These are phyloP conservation scores for Rhinocladiella similis DNA, from an alignment of 2,329 filamentous ascomycete species.

Conservation along the genomic window DNA sequence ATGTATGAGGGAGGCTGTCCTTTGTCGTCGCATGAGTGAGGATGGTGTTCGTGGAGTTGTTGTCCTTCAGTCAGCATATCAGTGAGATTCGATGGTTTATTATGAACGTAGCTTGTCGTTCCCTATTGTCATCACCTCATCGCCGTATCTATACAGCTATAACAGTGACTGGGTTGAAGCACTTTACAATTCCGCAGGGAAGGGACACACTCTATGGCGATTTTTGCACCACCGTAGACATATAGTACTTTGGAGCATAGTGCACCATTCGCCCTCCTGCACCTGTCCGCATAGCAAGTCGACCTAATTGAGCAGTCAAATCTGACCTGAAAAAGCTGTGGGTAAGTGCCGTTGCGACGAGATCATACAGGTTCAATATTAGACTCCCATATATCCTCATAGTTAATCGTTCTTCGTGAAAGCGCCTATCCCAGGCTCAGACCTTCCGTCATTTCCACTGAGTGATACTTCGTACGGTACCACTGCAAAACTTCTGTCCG, in stretches of 20 bases:
- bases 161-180: background rate
- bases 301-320: background rate
- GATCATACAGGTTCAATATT: no score
- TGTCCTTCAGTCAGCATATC: conserved; percentile 12
- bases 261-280: background rate
- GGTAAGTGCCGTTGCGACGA: no score
- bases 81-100: background rate
- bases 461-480: no score
- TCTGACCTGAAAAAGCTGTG: background rate
- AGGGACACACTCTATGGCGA: background rate
- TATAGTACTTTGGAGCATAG: background rate
- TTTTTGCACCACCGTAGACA: background rate
- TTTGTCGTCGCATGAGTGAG: conserved; percentile 18
- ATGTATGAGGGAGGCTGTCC: conserved; percentile 9
- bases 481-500: no score
- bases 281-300: no score
- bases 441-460: no score
- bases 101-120: background rate
- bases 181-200: background rate
- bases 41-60: background rate
- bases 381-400: no score
- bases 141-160: no score
- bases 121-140: background rate
- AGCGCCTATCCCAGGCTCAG: no score
- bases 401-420: no score